Base-by-base conservation (phyloP, 108 stramenopile genomes). In the Cyclotella kingstonii region DNA sequence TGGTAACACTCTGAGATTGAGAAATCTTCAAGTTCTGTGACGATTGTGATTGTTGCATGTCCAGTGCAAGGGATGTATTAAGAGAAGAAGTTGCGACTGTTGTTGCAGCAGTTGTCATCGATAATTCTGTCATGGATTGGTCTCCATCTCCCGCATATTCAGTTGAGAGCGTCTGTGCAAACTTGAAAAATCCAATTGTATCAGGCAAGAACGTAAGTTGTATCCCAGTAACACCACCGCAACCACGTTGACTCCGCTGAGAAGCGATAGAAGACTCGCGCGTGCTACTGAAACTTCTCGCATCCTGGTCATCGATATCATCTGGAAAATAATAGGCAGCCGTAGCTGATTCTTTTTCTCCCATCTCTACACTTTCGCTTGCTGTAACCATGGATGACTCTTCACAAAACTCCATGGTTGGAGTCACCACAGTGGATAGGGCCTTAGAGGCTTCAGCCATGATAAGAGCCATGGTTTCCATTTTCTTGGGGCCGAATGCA, bases 401-500 rank as follows among this genome's bases (percentile, higher is more conserved):
- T 25, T 63, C 70, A n/a, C 9, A 25, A 10, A 56, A 22, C 5
- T 35, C 41, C 22, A 57, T 64, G 39, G 40, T 58, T 15, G 58
- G 39, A 31, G 54, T 39, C 48, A 66, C 78, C 25, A 77, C 46
- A 2, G 68, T 74, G 8, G 66, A 69, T 11, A 64, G 46, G 5
- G 84, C 77, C 35, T 75, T 81, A 47, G 82, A 80, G 0, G 92
- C 89, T 62, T 90, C 86, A 8, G 84, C 86, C 92, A 93, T 88
- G 47, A 93, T 84, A 14, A 79, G 62, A 19, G 81, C 82, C 92
- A 93, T 93, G 15, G 92, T 86, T 44, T 83, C 86, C 92, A 93
- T 93, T 60, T 93, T 93, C 67, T 93, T 93, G 0, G 81, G 82
- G 11, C 88, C 91, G 66, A 93, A 93, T 4, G 85, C 86, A 53